Evolutionary conservation across 164 flowering plant species (phyloP).

Genomic region (Amborella trichopoda): DNA sequence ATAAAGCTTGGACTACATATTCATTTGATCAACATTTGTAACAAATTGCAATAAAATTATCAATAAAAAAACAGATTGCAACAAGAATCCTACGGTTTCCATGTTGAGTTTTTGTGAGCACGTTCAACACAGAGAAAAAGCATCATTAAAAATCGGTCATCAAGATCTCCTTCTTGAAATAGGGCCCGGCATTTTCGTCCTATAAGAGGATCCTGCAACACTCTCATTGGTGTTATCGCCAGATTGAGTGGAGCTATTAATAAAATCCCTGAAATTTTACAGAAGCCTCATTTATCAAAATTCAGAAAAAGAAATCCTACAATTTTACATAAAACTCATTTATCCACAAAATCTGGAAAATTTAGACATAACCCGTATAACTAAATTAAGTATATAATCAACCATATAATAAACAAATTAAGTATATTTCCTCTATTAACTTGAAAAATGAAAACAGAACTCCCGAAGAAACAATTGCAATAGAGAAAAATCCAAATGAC

Average conservation of each 20-base stretch:
- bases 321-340: not conserved
- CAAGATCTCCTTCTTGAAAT: conserved; percentile 88
- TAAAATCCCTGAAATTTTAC: conserved; percentile 37
- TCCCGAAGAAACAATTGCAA: not conserved
- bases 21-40: too few species aligned
- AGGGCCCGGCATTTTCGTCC: conserved; percentile 82
- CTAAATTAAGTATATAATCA: not conserved
- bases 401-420: not conserved
- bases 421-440: not conserved
- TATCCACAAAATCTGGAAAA: not conserved
- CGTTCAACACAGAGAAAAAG: conserved; percentile 76
- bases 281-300: not conserved
- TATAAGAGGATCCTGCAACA: conserved; percentile 65
- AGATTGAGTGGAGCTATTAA: conserved; percentile 83
- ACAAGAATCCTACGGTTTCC: conserved; percentile 74
- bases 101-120: conserved; percentile 71
- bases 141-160: conserved; percentile 81
- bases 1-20: too few species aligned
- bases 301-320: not conserved
- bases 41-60: too few species aligned
- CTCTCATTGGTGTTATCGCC: conserved; percentile 96
- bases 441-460: not conserved
- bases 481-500: not conserved
- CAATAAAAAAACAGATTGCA: not conserved
- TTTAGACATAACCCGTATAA: not conserved